Base-by-base conservation (phyloP, 306 rosid genomes). In the Cucurbita maxima region DNA sequence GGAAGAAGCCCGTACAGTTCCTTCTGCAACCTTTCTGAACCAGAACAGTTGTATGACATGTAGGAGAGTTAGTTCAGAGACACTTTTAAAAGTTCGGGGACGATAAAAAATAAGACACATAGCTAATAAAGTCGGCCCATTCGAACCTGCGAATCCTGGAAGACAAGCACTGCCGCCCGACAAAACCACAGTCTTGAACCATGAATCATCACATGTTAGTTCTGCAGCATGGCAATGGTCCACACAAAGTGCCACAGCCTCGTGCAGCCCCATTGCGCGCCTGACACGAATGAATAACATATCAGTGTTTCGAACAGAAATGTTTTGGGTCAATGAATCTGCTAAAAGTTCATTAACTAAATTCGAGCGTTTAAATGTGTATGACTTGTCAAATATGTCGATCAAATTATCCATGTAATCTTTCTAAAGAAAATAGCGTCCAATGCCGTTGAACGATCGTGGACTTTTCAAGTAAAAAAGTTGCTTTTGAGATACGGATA, bases 231-330 rank as follows among this genome's bases (percentile, higher is more conserved):
- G 82, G 76, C 97, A 93, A 77, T 80, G 96, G 59, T 88, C 87
- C 85, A 93, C 87, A 66, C 98, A 90, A 75, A 86, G 97, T 71
- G 89, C 89, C 48, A 90, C 80, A 70, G 97, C 96, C 81, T 90
- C 97, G 83, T 88, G 98, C 81, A 93, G 82, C 71, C 96, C 92
- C 94, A 86, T 83, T 9, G 88, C 84, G 76, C 81, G 86, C 83
- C 98, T 93, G 80, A 58, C 76, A 77, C 74, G 82, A 80, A 56
- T 64, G 67, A 44, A 63, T 5, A 20, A 57, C 48, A 41, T 4
- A 62, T 60, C 11, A 36, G 43, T 34, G 12, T 34, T 58, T 58
- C 9, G 34, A 58, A 58, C 1, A 4, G 12, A 50, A 25, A 25
- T 1, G 25, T 25, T 25, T 25, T 25, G 25, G 25, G 25, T 25